Conservation (phyloP, 1,139 yeast species). For the Yamadazyma kanchanaburiensis region DNA sequence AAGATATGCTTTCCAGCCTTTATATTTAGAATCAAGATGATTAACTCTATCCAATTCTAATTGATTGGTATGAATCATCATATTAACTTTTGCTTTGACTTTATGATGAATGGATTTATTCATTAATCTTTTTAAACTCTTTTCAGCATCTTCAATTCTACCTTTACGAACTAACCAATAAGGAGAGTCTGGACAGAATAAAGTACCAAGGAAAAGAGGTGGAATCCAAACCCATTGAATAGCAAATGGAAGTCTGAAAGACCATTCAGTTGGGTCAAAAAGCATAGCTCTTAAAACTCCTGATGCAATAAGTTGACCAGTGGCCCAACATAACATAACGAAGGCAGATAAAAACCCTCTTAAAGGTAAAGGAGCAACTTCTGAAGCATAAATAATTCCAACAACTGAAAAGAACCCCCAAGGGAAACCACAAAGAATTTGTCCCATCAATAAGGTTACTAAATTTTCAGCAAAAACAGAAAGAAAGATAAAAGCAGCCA, state of each 20-base stretch:
- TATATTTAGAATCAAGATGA: slow-evolving; percentile 6
- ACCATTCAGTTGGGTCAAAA: slow-evolving; percentile 15
- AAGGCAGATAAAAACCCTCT: slow-evolving; percentile 23
- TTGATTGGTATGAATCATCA: slow-evolving; percentile 18
- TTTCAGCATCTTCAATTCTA: slow-evolving; percentile 15
- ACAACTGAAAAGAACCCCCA: slow-evolving; percentile 47
- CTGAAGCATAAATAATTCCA: slow-evolving; percentile 26
- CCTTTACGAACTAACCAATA: slow-evolving; percentile 22
- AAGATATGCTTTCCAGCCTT: slow-evolving; percentile 13
- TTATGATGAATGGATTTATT: slow-evolving; percentile 11
- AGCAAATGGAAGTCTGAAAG: slow-evolving; percentile 20
- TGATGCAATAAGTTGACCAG: slow-evolving; percentile 24
- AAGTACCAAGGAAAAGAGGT: slow-evolving; percentile 15
- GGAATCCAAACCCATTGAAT: slow-evolving; percentile 23
- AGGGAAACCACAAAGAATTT: slow-evolving; percentile 39
- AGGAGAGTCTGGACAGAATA: slow-evolving; percentile 21
- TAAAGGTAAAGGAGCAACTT: slow-evolving; percentile 15
- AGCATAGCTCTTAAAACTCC: slow-evolving; percentile 17
- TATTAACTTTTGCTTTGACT: slow-evolving; percentile 13
- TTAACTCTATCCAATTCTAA: slow-evolving; percentile 12
- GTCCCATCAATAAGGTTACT: slow-evolving; percentile 37
- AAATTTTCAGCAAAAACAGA: slow-evolving; percentile 39
- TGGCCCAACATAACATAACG: slow-evolving; percentile 23
- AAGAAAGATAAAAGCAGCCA: slow-evolving; percentile 34
- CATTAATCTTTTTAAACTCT: slow-evolving; percentile 14